Evolutionary conservation across 306 rosid species (phyloP).

Genomic region (Dicorynia guianensis): DNA sequence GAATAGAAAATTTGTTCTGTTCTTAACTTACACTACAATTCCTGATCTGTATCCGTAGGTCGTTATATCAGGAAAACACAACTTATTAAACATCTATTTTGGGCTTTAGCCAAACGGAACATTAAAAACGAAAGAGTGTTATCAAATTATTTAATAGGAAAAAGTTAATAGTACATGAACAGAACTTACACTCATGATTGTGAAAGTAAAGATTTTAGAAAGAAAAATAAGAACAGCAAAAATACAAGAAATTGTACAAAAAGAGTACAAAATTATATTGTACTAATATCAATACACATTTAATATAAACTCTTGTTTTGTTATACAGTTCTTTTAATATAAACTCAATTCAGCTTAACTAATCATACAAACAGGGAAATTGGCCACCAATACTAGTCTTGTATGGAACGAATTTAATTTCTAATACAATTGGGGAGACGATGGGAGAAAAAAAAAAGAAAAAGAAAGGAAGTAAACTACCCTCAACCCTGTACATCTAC

Average conservation of each 20-base stretch:
- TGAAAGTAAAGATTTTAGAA: neutral
- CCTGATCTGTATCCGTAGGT: neutral
- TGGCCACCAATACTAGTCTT: constrained; percentile 34
- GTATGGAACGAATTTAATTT: constrained; percentile 39
- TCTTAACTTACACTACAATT: neutral
- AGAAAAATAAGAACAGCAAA: neutral
- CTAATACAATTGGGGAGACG: constrained; percentile 44
- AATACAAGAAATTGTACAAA: too few species aligned
- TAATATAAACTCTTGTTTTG: too few species aligned
- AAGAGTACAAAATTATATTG: too few species aligned
- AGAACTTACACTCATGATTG: too few species aligned
- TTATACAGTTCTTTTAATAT: too few species aligned
- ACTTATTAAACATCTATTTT: neutral
- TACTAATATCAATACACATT: too few species aligned
- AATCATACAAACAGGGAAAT: constrained; percentile 26
- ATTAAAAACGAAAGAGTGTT: neutral
- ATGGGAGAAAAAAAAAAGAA: constrained; percentile 32
- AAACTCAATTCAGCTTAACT: constrained; percentile 34
- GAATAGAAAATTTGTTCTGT: too few species aligned
- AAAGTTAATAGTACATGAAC: too few species aligned
- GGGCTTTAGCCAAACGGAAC: neutral
- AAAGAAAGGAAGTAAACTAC: constrained; percentile 45
- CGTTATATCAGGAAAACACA: neutral
- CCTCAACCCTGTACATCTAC: constrained; percentile 66
- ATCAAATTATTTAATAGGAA: neutral